These are phyloP conservation scores for Cardamine resedifolia DNA, from an alignment of 345 rosid genomes.

Conservation along the genomic window DNA sequence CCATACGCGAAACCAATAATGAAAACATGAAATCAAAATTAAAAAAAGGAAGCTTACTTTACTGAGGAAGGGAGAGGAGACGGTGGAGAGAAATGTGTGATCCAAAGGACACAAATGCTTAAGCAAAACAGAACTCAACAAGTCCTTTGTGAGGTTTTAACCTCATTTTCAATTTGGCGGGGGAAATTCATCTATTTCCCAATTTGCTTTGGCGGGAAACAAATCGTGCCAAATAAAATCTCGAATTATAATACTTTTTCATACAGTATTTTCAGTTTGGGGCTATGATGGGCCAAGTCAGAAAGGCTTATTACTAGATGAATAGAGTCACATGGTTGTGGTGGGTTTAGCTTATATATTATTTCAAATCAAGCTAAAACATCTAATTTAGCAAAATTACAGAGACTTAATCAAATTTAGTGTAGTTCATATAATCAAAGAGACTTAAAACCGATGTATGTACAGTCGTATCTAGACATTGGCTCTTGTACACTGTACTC, in stretches of 20 bases:
- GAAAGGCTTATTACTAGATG: no score
- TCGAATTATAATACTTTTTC: neutral
- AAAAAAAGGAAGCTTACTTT: neutral
- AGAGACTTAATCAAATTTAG: no score
- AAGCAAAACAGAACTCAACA: neutral
- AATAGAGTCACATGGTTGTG: no score
- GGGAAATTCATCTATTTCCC: conserved; percentile 9
- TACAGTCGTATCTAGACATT: no score
- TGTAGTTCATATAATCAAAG: no score
- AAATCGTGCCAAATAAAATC: neutral
- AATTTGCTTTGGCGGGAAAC: conserved; percentile 27
- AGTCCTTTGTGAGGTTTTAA: neutral
- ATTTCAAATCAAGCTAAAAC: no score
- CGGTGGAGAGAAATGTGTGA: conserved; percentile 3
- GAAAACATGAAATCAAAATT: neutral
- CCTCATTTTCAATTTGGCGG: neutral
- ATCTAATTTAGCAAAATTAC: no score
- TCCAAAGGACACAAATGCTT: neutral
- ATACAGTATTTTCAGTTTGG: no score
- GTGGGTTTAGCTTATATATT: no score
- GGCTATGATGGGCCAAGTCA: neutral
- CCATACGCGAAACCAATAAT: no score
- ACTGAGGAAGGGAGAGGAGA: neutral
- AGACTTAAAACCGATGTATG: no score
- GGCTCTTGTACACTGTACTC: no score